Evolutionary conservation across 768 basidiomycete species (phyloP).

Genomic region (Tricholomella constricta): DNA sequence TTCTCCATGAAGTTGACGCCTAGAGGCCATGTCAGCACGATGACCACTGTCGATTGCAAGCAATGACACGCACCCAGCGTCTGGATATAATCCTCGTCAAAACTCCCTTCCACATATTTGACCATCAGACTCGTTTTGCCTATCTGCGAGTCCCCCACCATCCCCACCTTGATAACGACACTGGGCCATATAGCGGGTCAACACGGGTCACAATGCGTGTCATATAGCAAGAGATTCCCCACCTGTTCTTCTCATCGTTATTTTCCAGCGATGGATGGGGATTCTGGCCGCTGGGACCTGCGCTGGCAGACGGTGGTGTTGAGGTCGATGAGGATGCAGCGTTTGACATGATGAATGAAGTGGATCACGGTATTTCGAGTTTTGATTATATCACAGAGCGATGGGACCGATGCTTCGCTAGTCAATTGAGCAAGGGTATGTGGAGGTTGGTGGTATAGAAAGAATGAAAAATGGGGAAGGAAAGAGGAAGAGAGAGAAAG

Average conservation of each 20-base stretch:
- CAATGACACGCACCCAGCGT: slow-evolving; percentile 74
- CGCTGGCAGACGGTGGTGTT: slow-evolving; percentile 41
- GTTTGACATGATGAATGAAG: slow-evolving; percentile 45
- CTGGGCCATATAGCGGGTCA: slow-evolving; percentile 35
- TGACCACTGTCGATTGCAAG: neutral
- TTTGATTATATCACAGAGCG: slow-evolving; percentile 18
- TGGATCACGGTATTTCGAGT: slow-evolving; percentile 15
- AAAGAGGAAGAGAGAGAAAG: slow-evolving; percentile 35
- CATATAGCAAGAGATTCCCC: slow-evolving; percentile 10
- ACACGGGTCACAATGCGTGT: slow-evolving; percentile 1
- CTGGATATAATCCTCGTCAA: slow-evolving; percentile 99
- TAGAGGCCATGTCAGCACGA: slow-evolving; percentile 20
- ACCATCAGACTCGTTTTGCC: slow-evolving; percentile 99
- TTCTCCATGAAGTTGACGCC: slow-evolving; percentile 99
- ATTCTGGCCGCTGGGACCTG: slow-evolving; percentile 56
- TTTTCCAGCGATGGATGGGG: slow-evolving; percentile 53
- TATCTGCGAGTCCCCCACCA: slow-evolving; percentile 99
- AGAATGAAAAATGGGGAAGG: slow-evolving; percentile 20
- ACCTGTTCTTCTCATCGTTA: slow-evolving; percentile 79
- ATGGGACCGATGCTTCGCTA: slow-evolving; percentile 16
- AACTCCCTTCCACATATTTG: slow-evolving; percentile 98
- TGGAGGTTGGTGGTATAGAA: slow-evolving; percentile 20
- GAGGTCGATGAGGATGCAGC: slow-evolving; percentile 52
- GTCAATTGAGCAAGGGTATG: slow-evolving; percentile 21
- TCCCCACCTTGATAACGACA: slow-evolving; percentile 97